Evolutionary conservation across 805 yeast genomes (phyloP), one percentile per base, ranked within the genome.

Genomic region (Yarrowia deformans): DNA sequence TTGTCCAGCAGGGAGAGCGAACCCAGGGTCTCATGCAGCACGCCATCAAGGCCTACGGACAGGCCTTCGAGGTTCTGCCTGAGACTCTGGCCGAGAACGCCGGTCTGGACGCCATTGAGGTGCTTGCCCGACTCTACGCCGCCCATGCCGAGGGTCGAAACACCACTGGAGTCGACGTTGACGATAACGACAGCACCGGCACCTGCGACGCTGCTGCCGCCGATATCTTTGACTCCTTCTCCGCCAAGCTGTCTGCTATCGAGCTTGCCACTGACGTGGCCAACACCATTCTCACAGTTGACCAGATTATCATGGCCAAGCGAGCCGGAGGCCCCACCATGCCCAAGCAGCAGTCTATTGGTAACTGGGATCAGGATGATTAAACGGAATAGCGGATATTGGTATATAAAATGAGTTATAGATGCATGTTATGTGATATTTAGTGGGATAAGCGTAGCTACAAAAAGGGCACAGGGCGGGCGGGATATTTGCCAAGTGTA

Each of bases 221-320:
- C 46, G 89, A 89, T 3, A 89, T 95, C 69, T 90, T 83, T 76
- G 99, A 94, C 78, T 85, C 94, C 71, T 84, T 90, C 72, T 82
- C 90, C 29, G 84, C 93, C 52, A 94, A 95, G 83, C 85, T 84
- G 75, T 90, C 91, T 71, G 99, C 98, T 58, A 89, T 95, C 73
- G 87, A 88, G 74, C 89, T 95, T 72, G 98, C 99, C 18, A 93
- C 97, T 3, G 98, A 95, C 73, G 97, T 98, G 61, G 96, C 97
- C 14, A 86, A 85, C 72, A 95, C 98, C 6, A 89, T 93, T 67
- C 84, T 93, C 72, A 88, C 97, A 34, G 95, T 95, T 64, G 98
- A 95, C 79, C 98, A 94, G 84, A 94, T 94, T 75, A 95, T 94
- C 77, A 95, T 94, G 95, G 98, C 99, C 55, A 94, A 94, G 86